These are phyloP conservation scores for Phaeoacremonium minimum DNA, from an alignment of 2,329 filamentous ascomycete genomes.

Conservation along the genomic window DNA sequence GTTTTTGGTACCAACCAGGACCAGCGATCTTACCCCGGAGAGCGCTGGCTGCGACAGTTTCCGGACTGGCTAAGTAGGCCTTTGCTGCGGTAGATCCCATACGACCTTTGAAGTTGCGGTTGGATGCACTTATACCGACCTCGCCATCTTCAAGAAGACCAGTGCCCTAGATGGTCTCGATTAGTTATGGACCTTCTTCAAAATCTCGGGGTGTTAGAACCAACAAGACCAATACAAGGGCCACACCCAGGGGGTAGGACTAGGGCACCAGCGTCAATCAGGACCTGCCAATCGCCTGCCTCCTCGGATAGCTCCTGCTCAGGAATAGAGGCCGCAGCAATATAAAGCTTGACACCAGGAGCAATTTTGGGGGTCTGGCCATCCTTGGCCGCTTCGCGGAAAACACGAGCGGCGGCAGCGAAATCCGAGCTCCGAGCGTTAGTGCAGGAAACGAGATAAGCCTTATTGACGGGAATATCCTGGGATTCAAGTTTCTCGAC, in stretches of 20 bases:
- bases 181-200: neutral
- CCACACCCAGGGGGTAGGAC: conserved; percentile 69
- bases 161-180: conserved; percentile 30
- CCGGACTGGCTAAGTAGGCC: conserved; percentile 83
- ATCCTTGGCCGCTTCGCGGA: conserved; percentile 68
- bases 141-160: conserved; percentile 82
- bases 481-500: conserved; percentile 67
- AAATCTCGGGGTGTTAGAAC: conserved; percentile 1
- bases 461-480: conserved; percentile 77
- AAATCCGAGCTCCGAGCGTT: conserved; percentile 81
- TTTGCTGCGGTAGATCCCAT: conserved; percentile 80
- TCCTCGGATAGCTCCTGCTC: conserved; percentile 78
- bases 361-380: conserved; percentile 67
- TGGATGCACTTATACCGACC: conserved; percentile 77
- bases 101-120: conserved; percentile 87
- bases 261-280: conserved; percentile 71
- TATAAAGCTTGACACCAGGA: conserved; percentile 76
- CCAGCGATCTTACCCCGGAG: conserved; percentile 68
- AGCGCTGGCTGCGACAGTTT: conserved; percentile 88
- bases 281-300: conserved; percentile 77
- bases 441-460: conserved; percentile 96
- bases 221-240: conserved; percentile 77
- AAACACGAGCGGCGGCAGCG: conserved; percentile 76
- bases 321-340: conserved; percentile 75
- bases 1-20: conserved; percentile 73